Evolutionary conservation across 2,329 filamentous ascomycete genomes (phyloP), one percentile per base, ranked within the genome.

Genomic region (Arachnopeziza araneosa): DNA sequence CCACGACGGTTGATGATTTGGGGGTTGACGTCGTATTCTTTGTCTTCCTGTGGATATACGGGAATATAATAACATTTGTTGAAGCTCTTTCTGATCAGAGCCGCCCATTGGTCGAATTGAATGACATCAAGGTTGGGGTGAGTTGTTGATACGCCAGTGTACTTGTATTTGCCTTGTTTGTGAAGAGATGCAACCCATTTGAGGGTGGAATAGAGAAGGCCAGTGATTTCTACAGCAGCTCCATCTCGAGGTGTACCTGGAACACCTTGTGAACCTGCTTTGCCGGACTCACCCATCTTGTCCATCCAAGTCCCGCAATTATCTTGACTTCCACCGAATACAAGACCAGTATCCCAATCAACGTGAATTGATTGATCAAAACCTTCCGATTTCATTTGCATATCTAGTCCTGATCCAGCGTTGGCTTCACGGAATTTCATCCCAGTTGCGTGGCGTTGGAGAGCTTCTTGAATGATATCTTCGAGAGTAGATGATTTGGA

Each of bases 241-340:
- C 95, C 95, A 72, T 99, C 96, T 69, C 96, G 89, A 53, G 95
- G 95, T n/a, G 95, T 99, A 9, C 93, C 95, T 0, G 95, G 96
- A 22, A 96, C 80, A 55, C 95, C 96, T 77, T 97, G 98, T 70
- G 87, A 96, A 60, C 89, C 88, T 19, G 96, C 95, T 63, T 87
- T 90, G 65, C 90, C 86, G 64, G 92, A 96, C 75, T 99, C 95
- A n/a, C 95, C 95, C 95, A 99, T 99, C 82, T 99, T 99, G 80
- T 99, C 95, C 92, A 97, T 97, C 95, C 95, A 99, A 1, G 95
- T 99, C 56, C 95, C 95, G 69, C 96, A 99, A 75, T 99, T 99
- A 76, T 79, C 82, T 71, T 97, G 93, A 70, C 91, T 98, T 36
- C 96, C 95, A 59, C 96, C 95, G 70, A 96, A 96, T 60, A 99